Evolutionary conservation across 345 rosid species (phyloP).

Genomic region (Pseudoturritis turrita): DNA sequence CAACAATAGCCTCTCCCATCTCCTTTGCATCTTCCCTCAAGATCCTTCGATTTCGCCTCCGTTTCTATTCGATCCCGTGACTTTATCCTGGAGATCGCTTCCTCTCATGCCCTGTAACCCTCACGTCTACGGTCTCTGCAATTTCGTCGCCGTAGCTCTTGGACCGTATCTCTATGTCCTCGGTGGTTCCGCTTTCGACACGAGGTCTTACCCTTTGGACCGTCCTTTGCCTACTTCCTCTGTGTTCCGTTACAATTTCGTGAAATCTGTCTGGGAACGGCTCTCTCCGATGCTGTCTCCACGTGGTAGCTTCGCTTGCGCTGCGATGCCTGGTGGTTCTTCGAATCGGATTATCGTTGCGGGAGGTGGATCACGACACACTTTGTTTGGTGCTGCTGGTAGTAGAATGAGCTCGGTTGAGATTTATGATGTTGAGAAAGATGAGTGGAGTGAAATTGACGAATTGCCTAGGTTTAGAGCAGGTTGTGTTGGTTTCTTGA

Average conservation of each 20-base stretch:
- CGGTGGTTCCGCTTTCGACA: slow-evolving; percentile 85
- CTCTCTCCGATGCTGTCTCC: slow-evolving; percentile 77
- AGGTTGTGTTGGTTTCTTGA: slow-evolving; percentile 75
- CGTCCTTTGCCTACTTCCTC: slow-evolving; percentile 72
- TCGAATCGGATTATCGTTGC: slow-evolving; percentile 65
- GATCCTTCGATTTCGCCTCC: slow-evolving; percentile 84
- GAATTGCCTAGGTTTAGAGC: slow-evolving; percentile 81
- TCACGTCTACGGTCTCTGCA: slow-evolving; percentile 78
- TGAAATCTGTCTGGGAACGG: slow-evolving; percentile 53
- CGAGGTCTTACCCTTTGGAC: slow-evolving; percentile 80
- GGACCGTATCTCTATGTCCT: slow-evolving; percentile 66
- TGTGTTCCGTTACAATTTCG: slow-evolving; percentile 59
- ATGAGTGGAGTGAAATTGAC: slow-evolving; percentile 65
- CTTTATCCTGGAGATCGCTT: slow-evolving; percentile 67
- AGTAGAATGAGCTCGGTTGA: slow-evolving; percentile 78
- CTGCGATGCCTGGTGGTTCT: slow-evolving; percentile 36
- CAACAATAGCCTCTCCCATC: slow-evolving; percentile 39
- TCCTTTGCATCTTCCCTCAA: slow-evolving; percentile 79
- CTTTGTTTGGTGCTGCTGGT: slow-evolving; percentile 79
- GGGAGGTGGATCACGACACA: slow-evolving; percentile 85
- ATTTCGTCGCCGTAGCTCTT: slow-evolving; percentile 67
- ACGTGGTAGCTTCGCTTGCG: slow-evolving; percentile 91
- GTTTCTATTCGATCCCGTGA: slow-evolving; percentile 64
- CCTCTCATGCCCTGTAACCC: slow-evolving; percentile 85
- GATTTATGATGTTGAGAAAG: slow-evolving; percentile 61